phyloP scores from a whole-genome alignment of 176 grass and related monocot species.

The Pontederia paniculata region DNA sequence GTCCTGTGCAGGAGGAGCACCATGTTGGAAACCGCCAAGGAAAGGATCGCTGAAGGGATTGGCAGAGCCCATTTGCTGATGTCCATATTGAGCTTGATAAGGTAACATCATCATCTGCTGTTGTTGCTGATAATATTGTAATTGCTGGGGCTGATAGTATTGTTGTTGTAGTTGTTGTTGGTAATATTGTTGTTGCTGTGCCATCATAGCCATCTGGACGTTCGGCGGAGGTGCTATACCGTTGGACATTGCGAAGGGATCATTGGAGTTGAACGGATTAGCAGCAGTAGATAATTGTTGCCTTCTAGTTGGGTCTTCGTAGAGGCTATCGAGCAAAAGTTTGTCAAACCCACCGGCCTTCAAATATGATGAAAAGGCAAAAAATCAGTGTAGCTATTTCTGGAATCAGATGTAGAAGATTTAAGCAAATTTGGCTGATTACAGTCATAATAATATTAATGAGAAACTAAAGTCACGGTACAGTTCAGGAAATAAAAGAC shows the following conservation, averaged over 20 bases:
- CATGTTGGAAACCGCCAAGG: constrained; percentile 18
- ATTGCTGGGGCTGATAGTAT: constrained; percentile 31
- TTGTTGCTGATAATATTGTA: constrained; percentile 21
- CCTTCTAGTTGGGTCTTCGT: constrained; percentile 68
- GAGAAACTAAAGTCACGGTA: too few relatives aligned
- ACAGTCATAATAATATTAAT: too few relatives aligned
- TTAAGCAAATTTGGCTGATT: too few relatives aligned
- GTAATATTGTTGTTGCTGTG: constrained; percentile 52
- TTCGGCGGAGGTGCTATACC: constrained; percentile 54
- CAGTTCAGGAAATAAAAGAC: too few relatives aligned
- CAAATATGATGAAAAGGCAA: too few relatives aligned
- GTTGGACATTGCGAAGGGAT: constrained; percentile 71
- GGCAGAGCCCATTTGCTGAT: constrained; percentile 24
- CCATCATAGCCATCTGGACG: constrained; percentile 67
- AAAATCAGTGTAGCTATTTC: too few relatives aligned
- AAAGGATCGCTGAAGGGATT: constrained; percentile 68
- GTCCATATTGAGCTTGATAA: constrained; percentile 33
- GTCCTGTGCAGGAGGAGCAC: constrained; percentile 18
- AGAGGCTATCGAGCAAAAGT: constrained; percentile 81
- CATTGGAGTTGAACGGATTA: constrained; percentile 42
- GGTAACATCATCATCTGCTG: constrained; percentile 29
- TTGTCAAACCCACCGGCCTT: constrained; percentile 89
- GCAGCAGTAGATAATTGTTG: constrained; percentile 53
- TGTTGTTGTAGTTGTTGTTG: constrained; percentile 40
- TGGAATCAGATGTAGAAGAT: too few relatives aligned